Percentiles rank a stretch among this genome's conserved stretches.
Evolutionary conservation across 148 eudicot species (phyloP).

Genomic region (Silene latifolia): DNA sequence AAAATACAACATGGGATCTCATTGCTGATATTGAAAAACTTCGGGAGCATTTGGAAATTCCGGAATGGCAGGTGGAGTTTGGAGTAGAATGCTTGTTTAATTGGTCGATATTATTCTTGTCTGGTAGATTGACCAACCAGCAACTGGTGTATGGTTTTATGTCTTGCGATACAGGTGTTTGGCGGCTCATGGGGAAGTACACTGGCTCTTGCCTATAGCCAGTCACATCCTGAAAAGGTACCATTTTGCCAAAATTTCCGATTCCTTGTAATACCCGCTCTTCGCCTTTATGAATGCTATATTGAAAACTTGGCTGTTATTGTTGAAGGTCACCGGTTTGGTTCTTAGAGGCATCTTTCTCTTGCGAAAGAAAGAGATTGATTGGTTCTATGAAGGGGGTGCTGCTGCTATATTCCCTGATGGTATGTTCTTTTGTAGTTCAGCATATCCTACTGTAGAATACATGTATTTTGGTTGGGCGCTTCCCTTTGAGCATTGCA

Average conservation of each 20-base stretch:
- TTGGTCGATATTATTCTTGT: conserved; percentile 1
- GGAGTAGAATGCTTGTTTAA: neutral
- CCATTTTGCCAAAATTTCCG: neutral
- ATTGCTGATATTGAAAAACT: conserved; percentile 81
- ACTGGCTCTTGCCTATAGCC: conserved; percentile 94
- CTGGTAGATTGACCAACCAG: neutral
- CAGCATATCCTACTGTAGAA: neutral
- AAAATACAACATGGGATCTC: conserved; percentile 99
- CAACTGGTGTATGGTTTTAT: conserved; percentile 11
- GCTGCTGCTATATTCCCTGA: conserved; percentile 94
- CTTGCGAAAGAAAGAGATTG: conserved; percentile 91
- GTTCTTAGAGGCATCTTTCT: conserved; percentile 94
- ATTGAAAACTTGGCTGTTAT: conserved; percentile 10
- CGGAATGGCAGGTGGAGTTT: conserved; percentile 85
- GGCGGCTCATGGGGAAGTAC: conserved; percentile 99
- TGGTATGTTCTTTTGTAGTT: conserved; percentile 44
- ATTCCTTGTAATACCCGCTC: conserved; percentile 9
- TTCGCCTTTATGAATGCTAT: neutral
- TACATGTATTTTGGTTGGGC: neutral
- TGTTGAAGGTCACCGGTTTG: conserved; percentile 77
- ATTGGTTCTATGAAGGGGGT: conserved; percentile 99
- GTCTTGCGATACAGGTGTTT: conserved; percentile 57
- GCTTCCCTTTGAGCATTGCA: neutral
- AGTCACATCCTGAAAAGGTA: conserved; percentile 86
- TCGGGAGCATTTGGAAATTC: conserved; percentile 75